Conservation (phyloP, 73 alveolate species). For the Paramecium pentaurelia region DNA sequence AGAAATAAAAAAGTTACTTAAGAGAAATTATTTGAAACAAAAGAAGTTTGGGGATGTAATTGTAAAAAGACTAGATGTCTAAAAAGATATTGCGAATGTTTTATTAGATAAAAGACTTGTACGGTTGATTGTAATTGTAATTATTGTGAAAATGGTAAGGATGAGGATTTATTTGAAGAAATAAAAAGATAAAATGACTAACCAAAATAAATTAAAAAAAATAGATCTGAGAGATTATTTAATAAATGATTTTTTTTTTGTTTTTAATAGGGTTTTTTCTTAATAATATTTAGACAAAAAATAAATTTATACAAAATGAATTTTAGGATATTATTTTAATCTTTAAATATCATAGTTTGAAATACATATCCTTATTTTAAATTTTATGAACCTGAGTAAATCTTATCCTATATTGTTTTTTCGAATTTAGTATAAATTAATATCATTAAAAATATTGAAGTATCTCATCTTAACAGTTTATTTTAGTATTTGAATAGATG, state of each 20-base stretch:
- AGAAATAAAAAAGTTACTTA: slow-evolving; percentile 36
- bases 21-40: slow-evolving; percentile 32
- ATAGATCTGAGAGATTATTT: not conserved
- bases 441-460: no score
- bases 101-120: not conserved
- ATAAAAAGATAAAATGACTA: not conserved
- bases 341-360: no score
- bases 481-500: no score
- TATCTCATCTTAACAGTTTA: no score
- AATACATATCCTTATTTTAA: no score
- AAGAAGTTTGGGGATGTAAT: slow-evolving; percentile 50
- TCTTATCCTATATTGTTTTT: no score
- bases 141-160: slow-evolving; percentile 46
- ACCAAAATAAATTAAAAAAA: not conserved
- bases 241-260: not conserved
- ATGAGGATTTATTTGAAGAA: slow-evolving; percentile 35
- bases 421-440: no score
- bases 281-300: not conserved
- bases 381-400: no score
- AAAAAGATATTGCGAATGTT: slow-evolving; percentile 35
- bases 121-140: slow-evolving; percentile 45
- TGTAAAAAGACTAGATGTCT: slow-evolving; percentile 16
- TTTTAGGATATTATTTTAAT: not conserved
- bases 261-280: not conserved
- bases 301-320: not conserved